Conservation (phyloP, 192 early-diverging fungal genomes). For the Coemansia nantahalensis region DNA sequence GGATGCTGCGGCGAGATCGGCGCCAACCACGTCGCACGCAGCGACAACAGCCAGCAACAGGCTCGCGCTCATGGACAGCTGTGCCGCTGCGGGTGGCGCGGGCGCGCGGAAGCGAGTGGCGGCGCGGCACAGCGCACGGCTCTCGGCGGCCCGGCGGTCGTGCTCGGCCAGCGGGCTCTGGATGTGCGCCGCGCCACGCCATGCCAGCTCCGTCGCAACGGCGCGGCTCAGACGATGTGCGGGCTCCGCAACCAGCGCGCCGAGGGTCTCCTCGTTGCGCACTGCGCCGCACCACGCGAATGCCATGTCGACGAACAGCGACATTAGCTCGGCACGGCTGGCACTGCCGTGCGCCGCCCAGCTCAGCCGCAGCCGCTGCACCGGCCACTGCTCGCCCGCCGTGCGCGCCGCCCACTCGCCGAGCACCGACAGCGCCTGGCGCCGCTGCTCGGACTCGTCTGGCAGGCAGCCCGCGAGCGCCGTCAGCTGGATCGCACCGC, state of each 20-base stretch:
- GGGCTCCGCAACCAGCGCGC: slow-evolving; percentile 6
- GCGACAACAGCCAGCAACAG: slow-evolving; percentile 1
- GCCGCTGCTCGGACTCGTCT: background rate
- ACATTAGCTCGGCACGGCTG: background rate
- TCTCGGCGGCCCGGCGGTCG: background rate
- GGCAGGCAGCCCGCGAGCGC: slow-evolving; percentile 7
- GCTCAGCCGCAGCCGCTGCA: slow-evolving; percentile 24
- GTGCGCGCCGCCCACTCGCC: background rate
- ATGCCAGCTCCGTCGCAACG: slow-evolving; percentile 34
- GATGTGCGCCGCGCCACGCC: slow-evolving; percentile 14
- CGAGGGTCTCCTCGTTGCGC: background rate
- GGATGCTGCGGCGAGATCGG: background rate
- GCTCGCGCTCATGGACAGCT: slow-evolving; percentile 6
- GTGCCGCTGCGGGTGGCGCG: background rate
- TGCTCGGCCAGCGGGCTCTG: slow-evolving; percentile 17
- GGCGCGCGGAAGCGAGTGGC: slow-evolving; percentile 13
- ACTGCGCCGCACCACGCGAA: slow-evolving; percentile 23
- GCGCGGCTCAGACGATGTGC: slow-evolving; percentile 11
- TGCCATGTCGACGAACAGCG: slow-evolving; percentile 26
- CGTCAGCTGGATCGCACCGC: slow-evolving; percentile 3
- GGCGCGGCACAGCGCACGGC: slow-evolving; percentile 15
- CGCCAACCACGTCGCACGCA: background rate
- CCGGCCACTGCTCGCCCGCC: slow-evolving; percentile 19
- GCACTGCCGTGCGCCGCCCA: slow-evolving; percentile 29
- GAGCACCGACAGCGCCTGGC: background rate